Evolutionary conservation across 441 rosid species (phyloP), one percentile per base, ranked within the genome.

Genomic region (Euphorbia schlechtendalii): DNA sequence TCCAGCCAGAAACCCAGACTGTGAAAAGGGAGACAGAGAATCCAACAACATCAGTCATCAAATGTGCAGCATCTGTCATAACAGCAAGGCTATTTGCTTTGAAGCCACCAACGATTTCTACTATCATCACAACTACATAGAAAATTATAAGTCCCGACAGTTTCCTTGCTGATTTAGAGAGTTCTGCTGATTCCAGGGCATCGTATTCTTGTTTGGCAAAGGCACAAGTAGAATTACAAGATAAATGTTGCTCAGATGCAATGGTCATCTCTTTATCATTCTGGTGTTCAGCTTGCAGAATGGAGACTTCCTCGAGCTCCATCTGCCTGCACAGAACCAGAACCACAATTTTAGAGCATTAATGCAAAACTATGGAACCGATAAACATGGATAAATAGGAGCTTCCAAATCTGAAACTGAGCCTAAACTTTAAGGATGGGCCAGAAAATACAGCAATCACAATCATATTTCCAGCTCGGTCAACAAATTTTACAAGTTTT

Each of bases 1-100:
- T 74, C 95, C 95, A 83, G 55, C 84, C 81, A 0, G 95, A 87
- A 25, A 84, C 86, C 80, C 86, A 74, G 56, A 87, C 78, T 0
- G 92, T 68, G 13, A 90, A 70, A 57, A 86, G 76, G 38, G 96
- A 82, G 38, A 90, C 64, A 34, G 71, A 75, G 53, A 84, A 79
- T 60, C 95, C 89, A 24, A 80, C 81, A 18, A 84, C 77, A 75
- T 86, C 89, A 1, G 83, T 76, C n/a, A 86, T 75, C 79, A 78
- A 78, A 81, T 81, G 92, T 0, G 86, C 92, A 61, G 95, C 91
- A 71, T 90, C 86, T 0, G 95, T 79, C 66, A 84, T 74, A 12
- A 84, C 81, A 36, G 95, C 92, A 32, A 90, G 92, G 53, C 94
- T 91, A 73, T 88, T 83, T 24, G 97, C 92, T 73, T 84, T 81